Conservation (phyloP, 2,329 filamentous ascomycete species). For the Proliferodiscus dingleyae region DNA sequence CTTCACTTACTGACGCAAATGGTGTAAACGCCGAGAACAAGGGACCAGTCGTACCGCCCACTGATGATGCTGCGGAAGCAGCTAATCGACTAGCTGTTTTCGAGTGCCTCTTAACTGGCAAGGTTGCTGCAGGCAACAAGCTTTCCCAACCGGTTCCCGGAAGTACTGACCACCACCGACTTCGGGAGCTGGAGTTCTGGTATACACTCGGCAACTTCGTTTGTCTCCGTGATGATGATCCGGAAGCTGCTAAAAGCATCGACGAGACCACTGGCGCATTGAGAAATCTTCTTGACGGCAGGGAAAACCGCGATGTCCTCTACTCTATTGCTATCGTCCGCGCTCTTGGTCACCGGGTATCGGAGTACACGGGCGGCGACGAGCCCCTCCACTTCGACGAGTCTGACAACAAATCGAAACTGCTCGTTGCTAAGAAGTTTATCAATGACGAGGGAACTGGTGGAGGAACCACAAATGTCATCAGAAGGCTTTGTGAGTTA, state of each 20-base stretch:
- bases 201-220: conserved; percentile 69
- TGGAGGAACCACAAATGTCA: conserved; percentile 70
- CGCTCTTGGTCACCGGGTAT: conserved; percentile 63
- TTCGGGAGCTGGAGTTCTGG: conserved; percentile 77
- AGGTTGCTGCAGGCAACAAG: conserved; percentile 55
- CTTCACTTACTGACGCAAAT: conserved; percentile 27
- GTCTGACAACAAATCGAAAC: conserved; percentile 59
- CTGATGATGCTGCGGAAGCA: conserved; percentile 59
- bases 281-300: conserved; percentile 67
- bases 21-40: conserved; percentile 29
- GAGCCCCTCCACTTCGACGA: conserved; percentile 59
- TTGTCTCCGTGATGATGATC: conserved; percentile 57
- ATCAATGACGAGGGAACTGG: conserved; percentile 59
- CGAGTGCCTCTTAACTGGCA: conserved; percentile 70
- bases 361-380: conserved; percentile 52
- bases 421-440: conserved; percentile 66
- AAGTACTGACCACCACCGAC: conserved; percentile 48
- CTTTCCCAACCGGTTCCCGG: conserved; percentile 47
- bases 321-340: conserved; percentile 83
- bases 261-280: conserved; percentile 62
- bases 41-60: conserved; percentile 37
- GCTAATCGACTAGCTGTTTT: conserved; percentile 69
- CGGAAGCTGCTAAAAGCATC: conserved; percentile 51
- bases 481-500: conserved; percentile 65
- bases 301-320: conserved; percentile 84